phyloP scores from a whole-genome alignment of 257 asterid genomes.

The Hygrophila difformis region DNA sequence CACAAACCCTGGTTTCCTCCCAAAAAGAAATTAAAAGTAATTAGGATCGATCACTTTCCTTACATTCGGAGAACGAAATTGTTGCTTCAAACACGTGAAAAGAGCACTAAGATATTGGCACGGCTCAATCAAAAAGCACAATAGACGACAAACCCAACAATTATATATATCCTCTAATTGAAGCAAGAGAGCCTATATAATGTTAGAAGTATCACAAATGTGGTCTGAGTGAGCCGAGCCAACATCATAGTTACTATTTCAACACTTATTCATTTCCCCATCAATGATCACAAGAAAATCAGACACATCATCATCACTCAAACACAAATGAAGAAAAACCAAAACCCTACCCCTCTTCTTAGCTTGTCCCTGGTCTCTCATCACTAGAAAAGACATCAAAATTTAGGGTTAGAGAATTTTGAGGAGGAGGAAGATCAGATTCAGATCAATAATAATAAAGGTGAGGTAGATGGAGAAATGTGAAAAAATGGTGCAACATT shows the following conservation, averaged over 20 bases:
- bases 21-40: too few relatives aligned
- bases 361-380: too few relatives aligned
- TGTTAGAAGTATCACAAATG: too few relatives aligned
- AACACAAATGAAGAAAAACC: background rate
- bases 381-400: too few relatives aligned
- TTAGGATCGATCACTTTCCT: too few relatives aligned
- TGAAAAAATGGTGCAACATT: constrained; percentile 17
- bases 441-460: too few relatives aligned
- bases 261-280: constrained; percentile 2
- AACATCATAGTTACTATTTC: constrained; percentile 41
- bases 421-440: background rate
- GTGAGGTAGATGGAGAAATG: background rate
- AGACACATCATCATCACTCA: too few relatives aligned
- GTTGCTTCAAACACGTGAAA: too few relatives aligned
- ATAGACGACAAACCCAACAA: background rate
- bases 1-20: too few relatives aligned
- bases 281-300: background rate
- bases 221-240: constrained; percentile 55
- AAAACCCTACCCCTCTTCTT: too few relatives aligned
- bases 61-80: too few relatives aligned
- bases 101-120: constrained; percentile 54
- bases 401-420: background rate
- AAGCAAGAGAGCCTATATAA: too few relatives aligned
- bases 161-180: background rate
- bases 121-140: constrained; percentile 51